phyloP scores from a whole-genome alignment of 176 grass and related monocot genomes.

The Aegilops speltoides region DNA sequence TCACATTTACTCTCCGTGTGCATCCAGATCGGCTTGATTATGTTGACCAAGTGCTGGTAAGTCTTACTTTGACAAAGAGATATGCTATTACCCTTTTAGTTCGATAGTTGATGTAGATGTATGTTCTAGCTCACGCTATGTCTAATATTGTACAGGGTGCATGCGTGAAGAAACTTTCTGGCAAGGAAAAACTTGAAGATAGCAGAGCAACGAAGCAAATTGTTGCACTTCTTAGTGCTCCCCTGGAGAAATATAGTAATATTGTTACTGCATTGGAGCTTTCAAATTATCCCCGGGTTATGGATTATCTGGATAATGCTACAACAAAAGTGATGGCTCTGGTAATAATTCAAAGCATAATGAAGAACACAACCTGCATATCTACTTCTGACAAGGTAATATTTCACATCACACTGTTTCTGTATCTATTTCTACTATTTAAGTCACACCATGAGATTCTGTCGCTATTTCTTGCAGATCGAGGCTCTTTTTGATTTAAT shows the following conservation, averaged over 20 bases:
- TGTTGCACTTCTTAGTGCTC: constrained; percentile 96
- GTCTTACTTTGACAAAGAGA: constrained; percentile 9
- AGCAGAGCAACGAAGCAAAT: constrained; percentile 95
- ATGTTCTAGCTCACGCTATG: constrained; percentile 26
- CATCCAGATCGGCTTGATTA: constrained; percentile 99
- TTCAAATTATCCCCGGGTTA: constrained; percentile 96
- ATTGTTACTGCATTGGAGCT: constrained; percentile 97
- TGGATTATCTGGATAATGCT: constrained; percentile 95
- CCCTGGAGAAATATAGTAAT: constrained; percentile 96
- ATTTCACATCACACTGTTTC: constrained; percentile 19
- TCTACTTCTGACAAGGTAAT: constrained; percentile 93
- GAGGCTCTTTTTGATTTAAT: constrained; percentile 91
- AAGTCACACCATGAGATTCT: constrained; percentile 2
- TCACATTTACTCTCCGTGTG: constrained; percentile 96
- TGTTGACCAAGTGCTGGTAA: constrained; percentile 98
- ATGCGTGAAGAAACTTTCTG: constrained; percentile 97
- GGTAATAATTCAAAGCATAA: constrained; percentile 98
- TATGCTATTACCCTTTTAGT: background rate
- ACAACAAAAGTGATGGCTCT: constrained; percentile 99
- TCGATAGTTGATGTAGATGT: background rate
- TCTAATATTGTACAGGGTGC: constrained; percentile 70
- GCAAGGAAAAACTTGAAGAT: constrained; percentile 92
- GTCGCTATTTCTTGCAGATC: constrained; percentile 56
- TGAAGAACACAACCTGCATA: constrained; percentile 93
- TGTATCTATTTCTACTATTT: constrained; percentile 1